Evolutionary conservation across 2,329 filamentous ascomycete species (phyloP).

Genomic region (Xylaria sp.): DNA sequence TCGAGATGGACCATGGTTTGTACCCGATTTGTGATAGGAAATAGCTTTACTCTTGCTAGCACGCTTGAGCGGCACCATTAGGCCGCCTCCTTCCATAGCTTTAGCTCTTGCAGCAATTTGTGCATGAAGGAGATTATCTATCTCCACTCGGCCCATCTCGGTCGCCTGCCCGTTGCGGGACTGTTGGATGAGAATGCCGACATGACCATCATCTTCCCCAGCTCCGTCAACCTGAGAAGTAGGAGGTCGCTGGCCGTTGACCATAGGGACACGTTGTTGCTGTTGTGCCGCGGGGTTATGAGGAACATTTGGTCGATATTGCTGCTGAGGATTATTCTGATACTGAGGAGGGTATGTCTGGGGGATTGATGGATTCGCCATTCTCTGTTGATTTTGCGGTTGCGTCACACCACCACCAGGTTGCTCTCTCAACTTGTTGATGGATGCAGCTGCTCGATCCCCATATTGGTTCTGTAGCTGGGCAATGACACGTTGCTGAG

Average conservation of each 20-base stretch:
- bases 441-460: conserved; percentile 70
- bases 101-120: conserved; percentile 73
- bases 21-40: conserved; percentile 38
- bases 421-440: conserved; percentile 65
- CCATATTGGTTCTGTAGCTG: conserved; percentile 71
- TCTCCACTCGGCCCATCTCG: conserved; percentile 68
- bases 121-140: conserved; percentile 75
- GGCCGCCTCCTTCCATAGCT: conserved; percentile 76
- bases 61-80: conserved; percentile 77
- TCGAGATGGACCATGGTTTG: conserved; percentile 55
- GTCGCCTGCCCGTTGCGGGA: conserved; percentile 63
- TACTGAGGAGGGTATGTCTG: conserved; percentile 43
- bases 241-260: conserved; percentile 56
- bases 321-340: conserved; percentile 48
- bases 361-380: conserved; percentile 38
- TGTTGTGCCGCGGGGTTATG: conserved; percentile 42
- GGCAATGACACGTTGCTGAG: conserved; percentile 60
- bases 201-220: conserved; percentile 66
- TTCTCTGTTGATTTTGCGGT: conserved; percentile 44
- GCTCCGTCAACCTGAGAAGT: conserved; percentile 80
- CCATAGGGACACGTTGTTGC: conserved; percentile 50
- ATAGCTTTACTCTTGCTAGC: conserved; percentile 55
- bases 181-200: conserved; percentile 68
- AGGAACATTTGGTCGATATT: conserved; percentile 40
- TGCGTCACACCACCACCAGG: conserved; percentile 41